Base-by-base conservation (phyloP, 2,329 filamentous ascomycete species). In the Talaromyces sp. region DNA sequence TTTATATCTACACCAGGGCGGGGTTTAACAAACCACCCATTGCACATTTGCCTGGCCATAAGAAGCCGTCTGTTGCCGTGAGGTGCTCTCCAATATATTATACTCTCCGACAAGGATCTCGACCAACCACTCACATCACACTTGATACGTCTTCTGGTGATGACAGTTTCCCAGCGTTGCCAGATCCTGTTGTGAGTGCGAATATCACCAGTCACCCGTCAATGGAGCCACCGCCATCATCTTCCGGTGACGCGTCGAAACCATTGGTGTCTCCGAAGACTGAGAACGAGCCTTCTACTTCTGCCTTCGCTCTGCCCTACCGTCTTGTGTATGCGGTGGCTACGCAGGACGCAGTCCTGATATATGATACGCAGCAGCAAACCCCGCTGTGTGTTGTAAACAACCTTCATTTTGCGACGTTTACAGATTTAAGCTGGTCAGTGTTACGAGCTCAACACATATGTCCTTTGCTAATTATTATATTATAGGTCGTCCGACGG, bases 351-450 rank as follows among this genome's bases (percentile, higher is more conserved):
- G 91, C 95, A 0, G 91, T 99, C 3, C 81, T 97, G 48, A 83
- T 99, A 23, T 99, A 99, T 72, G 95, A 99, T 76, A 99, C 95
- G 0, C 95, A 99, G 72, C 95, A 99, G 73, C 90, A 93, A 71
- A 96, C 92, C 7, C 95, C 95, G 2, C 81, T 99, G 39, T 96
- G 92, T 73, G 84, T 98, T 42, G 93, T 99, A 56, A 98, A 92
- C 83, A 99, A 99, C 72, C 79, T 99, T 67, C 95, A 99, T 76
- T 96, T 93, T 75, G 93, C 95, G 4, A 98, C 95, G 0, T 99
- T 99, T 72, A 99, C 95, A 0, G 95, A 99, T 74, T 80, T 99
- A 64, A 89, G 92, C 37, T 99, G 95, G 95, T 96, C 85, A 76
- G 88, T 77, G 21, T 40, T 31, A 40, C 33, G 11, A 46, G 59